phyloP scores from a whole-genome alignment of 2,329 filamentous ascomycete genomes.

The Fusarium protoensiforme region DNA sequence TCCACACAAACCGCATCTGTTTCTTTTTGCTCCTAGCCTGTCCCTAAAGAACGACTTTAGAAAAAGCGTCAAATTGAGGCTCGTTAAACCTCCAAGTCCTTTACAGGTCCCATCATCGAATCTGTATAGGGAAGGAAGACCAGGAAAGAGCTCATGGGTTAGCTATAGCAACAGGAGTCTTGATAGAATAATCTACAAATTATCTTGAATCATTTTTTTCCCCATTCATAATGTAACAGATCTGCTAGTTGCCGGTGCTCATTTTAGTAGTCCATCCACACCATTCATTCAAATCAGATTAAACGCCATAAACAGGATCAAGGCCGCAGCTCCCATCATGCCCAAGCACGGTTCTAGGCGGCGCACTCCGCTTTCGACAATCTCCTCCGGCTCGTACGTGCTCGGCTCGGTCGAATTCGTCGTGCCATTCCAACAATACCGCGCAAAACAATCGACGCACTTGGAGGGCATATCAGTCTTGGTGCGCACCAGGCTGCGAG shows the following conservation, averaged over 20 bases:
- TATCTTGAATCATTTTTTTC: too few species aligned
- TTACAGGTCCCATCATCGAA: too few species aligned
- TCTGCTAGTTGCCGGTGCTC: not conserved
- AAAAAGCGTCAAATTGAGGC: too few species aligned
- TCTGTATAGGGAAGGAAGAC: too few species aligned
- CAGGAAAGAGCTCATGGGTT: too few species aligned
- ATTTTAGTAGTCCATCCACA: not conserved
- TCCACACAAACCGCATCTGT: constrained; percentile 43
- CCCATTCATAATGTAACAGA: not conserved
- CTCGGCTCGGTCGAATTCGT: constrained; percentile 43
- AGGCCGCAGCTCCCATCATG: not conserved
- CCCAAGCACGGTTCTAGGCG: not conserved
- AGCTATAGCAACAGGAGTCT: too few species aligned
- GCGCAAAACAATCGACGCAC: constrained; percentile 78
- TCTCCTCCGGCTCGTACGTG: constrained; percentile 54
- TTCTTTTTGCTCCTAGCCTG: not conserved
- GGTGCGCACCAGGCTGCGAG: constrained; percentile 75
- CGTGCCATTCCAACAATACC: constrained; percentile 90
- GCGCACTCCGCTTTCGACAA: constrained; percentile 2
- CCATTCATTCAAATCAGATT: not conserved
- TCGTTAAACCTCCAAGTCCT: too few species aligned
- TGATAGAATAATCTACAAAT: too few species aligned
- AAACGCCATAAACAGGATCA: not conserved
- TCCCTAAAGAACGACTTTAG: too few species aligned
- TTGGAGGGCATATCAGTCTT: constrained; percentile 70